Conservation (phyloP, 352 stramenopile species). For the Lagenidium giganteum region DNA sequence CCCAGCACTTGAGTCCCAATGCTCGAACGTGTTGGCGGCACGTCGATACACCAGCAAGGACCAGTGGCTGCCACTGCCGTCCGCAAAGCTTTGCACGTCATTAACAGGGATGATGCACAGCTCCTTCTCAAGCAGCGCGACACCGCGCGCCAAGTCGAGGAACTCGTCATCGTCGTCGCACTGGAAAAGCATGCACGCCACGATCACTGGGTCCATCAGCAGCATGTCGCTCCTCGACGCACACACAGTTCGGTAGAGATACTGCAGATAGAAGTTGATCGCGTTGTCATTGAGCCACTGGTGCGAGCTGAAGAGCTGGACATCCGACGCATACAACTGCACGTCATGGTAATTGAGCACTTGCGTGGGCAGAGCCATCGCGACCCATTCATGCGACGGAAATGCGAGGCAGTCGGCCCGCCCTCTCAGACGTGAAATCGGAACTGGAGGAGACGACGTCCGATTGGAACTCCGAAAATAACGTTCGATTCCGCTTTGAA, state of each 20-base stretch:
- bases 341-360: conserved; percentile 80
- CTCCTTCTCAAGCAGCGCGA: conserved; percentile 27
- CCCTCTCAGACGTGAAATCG: too few relatives aligned
- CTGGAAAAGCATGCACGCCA: conserved; percentile 78
- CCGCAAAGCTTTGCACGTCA: conserved; percentile 57
- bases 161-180: conserved; percentile 82
- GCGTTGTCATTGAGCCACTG: conserved; percentile 84
- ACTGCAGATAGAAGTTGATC: conserved; percentile 83
- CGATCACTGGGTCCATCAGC: conserved; percentile 71
- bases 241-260: conserved; percentile 40
- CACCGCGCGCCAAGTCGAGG: conserved; percentile 39
- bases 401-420: too few relatives aligned
- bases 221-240: conserved; percentile 25
- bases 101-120: conserved; percentile 69
- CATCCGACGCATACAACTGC: conserved; percentile 78
- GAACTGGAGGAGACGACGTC: neutral
- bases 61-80: conserved; percentile 63
- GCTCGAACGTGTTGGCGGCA: conserved; percentile 26
- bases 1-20: conserved; percentile 72
- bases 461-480: neutral
- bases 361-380: too few relatives aligned
- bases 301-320: conserved; percentile 46
- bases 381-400: too few relatives aligned
- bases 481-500: neutral
- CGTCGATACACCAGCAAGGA: conserved; percentile 54